Evolutionary conservation across 73 alveolate genomes (phyloP).

Genomic region (Stentor coeruleus): DNA sequence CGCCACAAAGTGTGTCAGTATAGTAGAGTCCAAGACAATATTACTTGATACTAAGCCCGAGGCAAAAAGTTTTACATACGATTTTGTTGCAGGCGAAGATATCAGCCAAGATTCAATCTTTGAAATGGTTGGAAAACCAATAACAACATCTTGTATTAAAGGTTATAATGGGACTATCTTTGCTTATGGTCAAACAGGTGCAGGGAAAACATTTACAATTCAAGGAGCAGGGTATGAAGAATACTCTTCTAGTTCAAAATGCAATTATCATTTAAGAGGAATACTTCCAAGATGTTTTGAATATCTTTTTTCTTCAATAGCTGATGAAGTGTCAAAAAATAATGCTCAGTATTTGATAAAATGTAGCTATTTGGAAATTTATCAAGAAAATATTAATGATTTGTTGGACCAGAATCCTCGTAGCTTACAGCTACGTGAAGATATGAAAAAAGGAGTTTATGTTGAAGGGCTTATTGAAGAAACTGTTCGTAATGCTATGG

Average conservation of each 20-base stretch:
- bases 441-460: constrained; percentile 67
- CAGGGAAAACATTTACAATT: constrained; percentile 96
- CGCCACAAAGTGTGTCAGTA: not conserved
- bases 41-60: constrained; percentile 37
- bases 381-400: constrained; percentile 72
- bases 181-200: constrained; percentile 98
- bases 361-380: constrained; percentile 64
- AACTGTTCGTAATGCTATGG: constrained; percentile 46
- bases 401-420: constrained; percentile 46
- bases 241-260: not conserved
- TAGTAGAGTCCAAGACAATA: constrained; percentile 16
- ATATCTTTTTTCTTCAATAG: constrained; percentile 44
- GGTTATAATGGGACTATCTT: constrained; percentile 93
- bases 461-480: constrained; percentile 80
- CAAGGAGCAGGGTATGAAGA: constrained; percentile 56
- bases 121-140: constrained; percentile 62
- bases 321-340: constrained; percentile 26
- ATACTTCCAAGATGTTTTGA: constrained; percentile 68
- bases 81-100: constrained; percentile 70
- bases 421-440: constrained; percentile 50
- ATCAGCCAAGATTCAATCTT: constrained; percentile 65
- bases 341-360: constrained; percentile 33
- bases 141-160: constrained; percentile 66
- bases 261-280: constrained; percentile 43
- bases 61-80: constrained; percentile 46